phyloP scores from a whole-genome alignment of 371 early-diverging fungal species.

The Mucor mucedo region DNA sequence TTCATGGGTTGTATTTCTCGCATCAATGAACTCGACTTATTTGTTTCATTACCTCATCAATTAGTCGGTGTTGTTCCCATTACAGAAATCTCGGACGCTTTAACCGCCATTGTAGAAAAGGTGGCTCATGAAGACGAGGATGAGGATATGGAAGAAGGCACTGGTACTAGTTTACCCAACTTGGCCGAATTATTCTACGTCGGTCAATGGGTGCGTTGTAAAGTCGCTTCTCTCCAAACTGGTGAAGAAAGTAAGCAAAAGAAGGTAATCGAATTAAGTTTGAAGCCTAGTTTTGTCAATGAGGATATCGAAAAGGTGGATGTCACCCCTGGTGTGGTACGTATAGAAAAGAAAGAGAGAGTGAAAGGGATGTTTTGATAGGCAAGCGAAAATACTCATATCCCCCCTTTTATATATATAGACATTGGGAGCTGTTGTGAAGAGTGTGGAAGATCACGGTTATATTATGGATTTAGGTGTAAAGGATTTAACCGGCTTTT shows the following conservation, averaged over 20 bases:
- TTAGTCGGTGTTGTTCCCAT: constrained; percentile 79
- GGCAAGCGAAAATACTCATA: not conserved
- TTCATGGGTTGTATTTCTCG: constrained; percentile 80
- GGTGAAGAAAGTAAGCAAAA: constrained; percentile 40
- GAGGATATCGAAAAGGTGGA: constrained; percentile 58
- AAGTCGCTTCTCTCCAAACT: constrained; percentile 53
- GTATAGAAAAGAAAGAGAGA: too few relatives aligned
- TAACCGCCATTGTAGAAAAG: constrained; percentile 68
- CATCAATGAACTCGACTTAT: constrained; percentile 81
- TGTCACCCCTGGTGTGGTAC: constrained; percentile 66
- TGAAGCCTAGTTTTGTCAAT: constrained; percentile 74
- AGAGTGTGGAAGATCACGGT: constrained; percentile 84
- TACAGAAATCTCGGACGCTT: constrained; percentile 73
- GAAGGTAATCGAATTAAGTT: constrained; percentile 69
- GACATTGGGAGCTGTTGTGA: constrained; percentile 67
- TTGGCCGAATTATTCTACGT: constrained; percentile 64
- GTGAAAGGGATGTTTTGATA: not conserved
- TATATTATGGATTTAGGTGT: constrained; percentile 79
- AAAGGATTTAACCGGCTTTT: constrained; percentile 67
- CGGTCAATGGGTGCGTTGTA: constrained; percentile 81
- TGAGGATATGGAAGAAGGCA: constrained; percentile 43
- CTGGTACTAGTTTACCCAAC: constrained; percentile 55
- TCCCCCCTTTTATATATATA: constrained; percentile 20
- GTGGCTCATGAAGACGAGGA: constrained; percentile 65
- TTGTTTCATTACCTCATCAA: constrained; percentile 80